Conservation (phyloP, 2,329 filamentous ascomycete genomes). For the Clathrospora elynae region DNA sequence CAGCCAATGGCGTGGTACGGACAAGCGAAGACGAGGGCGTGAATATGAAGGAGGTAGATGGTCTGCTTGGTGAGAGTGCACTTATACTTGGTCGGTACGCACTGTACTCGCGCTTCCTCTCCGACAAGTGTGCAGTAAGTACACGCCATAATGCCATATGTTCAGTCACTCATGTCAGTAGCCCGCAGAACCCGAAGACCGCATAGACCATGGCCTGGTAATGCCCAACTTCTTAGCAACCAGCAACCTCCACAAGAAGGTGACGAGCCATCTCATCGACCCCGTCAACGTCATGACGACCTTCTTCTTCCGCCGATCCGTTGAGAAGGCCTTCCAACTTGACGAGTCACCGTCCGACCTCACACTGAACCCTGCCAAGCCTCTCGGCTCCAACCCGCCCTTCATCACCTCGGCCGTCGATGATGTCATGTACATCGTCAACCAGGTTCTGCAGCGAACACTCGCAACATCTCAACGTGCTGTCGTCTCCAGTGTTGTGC, state of each 20-base stretch:
- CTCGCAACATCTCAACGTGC: constrained; percentile 83
- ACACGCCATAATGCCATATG: constrained; percentile 5
- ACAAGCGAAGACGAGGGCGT: constrained; percentile 87
- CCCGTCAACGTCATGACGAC: constrained; percentile 93
- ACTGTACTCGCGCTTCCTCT: constrained; percentile 86
- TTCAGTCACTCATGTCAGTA: constrained; percentile 25
- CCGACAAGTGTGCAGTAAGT: constrained; percentile 80
- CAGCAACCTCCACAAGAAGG: constrained; percentile 80
- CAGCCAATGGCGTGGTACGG: constrained; percentile 63
- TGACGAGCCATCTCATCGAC: constrained; percentile 71
- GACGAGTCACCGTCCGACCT: constrained; percentile 85
- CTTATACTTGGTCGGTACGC: constrained; percentile 95
- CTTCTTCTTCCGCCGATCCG: constrained; percentile 94
- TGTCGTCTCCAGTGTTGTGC: constrained; percentile 77
- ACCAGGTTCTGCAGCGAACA: constrained; percentile 84
- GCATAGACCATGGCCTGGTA: constrained; percentile 60
- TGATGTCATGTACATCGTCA: constrained; percentile 99
- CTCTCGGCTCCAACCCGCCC: constrained; percentile 77
- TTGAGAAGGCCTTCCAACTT: constrained; percentile 96
- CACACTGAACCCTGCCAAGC: constrained; percentile 72
- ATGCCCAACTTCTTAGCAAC: constrained; percentile 76
- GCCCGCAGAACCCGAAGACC: constrained; percentile 55
- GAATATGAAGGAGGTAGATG: constrained; percentile 96
- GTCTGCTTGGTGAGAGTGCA: constrained; percentile 81
- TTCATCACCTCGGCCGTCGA: constrained; percentile 96